Evolutionary conservation across 345 rosid genomes (phyloP), one percentile per base, ranked within the genome.

Genomic region (Boechera stricta): DNA sequence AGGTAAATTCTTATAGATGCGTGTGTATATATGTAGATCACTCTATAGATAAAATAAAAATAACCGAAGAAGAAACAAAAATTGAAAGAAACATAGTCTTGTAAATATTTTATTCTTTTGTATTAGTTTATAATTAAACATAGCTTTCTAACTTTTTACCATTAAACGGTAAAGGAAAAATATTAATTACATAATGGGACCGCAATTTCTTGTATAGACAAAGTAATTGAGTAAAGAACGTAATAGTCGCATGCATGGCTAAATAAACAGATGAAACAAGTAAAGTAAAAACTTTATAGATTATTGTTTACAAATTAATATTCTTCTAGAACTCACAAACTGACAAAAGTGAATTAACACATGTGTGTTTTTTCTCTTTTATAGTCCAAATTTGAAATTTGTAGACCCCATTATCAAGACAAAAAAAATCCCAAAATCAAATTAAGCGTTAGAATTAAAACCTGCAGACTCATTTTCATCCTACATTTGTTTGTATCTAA

Each of bases 161-260:
- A 64, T 55, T 42, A 64, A 55, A 74, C 57, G 47, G 16, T 74
- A 53, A 53, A 55, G 54, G 10, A 3, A 9, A 42, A 54, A 33
- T n/a, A 54, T 32, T 73, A 28, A 54, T 47, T n/a, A 55, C 47
- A 56, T 21, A 45, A 3, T 29, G 72, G 71, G 77, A 24, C 77
- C 64, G 52, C 63, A 54, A 54, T 32, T 64, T 54, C 28, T 5
- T 29, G 64, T 21, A 21, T 21, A 21, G 21, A 21, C 45, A 42
- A 54, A 31, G 45, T 13, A 55, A 55, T 74, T 7, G 51, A 66
- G 72, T 24, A 75, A 45, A 47, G 31, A 66, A 74, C 44, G 39
- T 35, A 74, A 47, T 11, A 45, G 59, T 21, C 51, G 73, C 52
- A 66, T 67, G 73, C 78, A 75, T 56, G 60, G 60, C 49, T 26